Evolutionary conservation across 805 yeast genomes (phyloP), one percentile per base, ranked within the genome.

Genomic region (Starmerella sirachaensis): DNA sequence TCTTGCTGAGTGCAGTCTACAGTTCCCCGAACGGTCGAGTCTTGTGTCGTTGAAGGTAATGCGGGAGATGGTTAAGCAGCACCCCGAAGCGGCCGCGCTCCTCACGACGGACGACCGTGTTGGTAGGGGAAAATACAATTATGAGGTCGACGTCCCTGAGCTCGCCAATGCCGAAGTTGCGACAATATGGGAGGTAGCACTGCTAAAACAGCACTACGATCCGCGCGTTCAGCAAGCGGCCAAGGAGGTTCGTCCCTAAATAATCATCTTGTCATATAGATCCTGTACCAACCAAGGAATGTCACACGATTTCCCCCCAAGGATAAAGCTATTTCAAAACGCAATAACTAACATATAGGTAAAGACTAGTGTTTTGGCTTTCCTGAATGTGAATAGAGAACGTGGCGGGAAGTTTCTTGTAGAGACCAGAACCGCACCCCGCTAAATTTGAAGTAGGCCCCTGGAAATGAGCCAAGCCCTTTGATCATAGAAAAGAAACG

Each of bases 101-200:
- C 84, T 78, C 61, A 74, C 83, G 17, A 82, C 95, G 1, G 94
- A 85, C 33, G 98, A 91, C 54, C 69, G 91, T 47, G 71, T 91
- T 28, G 74, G 75, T 27, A 85, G 88, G 41, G 97, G 95, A 33
- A 65, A 67, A 11, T 79, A 78, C 53, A 71, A 74, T 19, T 65
- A 77, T 48, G 84, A 75, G 33, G 69, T 69, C 10, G 71, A 70
- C 37, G 76, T 72, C 31, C 73, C 82, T 9, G 82, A 78, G 47
- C 73, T 88, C 55, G 65, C 81, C 48, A 86, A 91, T 53, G 71
- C 93, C 2, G 88, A 78, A 29, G 91, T 88, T 13, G 93, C 96
- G 1, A 78, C 85, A 0, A 60, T 88, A 24, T 91, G 94, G 94
- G 98, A 91, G 54, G 73, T 76, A 36, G 76, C 76, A 5, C 59